Percentiles rank a stretch among this genome's conserved stretches.
Conservation (phyloP, 2,329 filamentous ascomycete genomes). For the Onygena corvina region DNA sequence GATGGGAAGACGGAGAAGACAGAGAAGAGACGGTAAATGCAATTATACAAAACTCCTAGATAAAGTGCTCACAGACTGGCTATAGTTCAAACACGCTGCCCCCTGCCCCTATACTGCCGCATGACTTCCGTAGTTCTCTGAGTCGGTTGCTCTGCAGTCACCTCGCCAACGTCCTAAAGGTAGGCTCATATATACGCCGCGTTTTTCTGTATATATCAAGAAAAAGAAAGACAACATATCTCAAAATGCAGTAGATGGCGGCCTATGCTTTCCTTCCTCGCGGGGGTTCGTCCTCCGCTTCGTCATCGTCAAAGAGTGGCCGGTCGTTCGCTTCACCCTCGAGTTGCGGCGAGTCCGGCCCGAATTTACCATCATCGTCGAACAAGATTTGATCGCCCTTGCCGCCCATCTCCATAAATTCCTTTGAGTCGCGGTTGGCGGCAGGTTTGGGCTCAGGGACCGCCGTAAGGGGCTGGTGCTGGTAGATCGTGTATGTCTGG, state of each 20-base stretch:
- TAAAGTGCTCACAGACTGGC: not conserved
- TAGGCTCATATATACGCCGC: no score
- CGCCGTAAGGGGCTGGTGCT: not conserved
- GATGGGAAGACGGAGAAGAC: not conserved
- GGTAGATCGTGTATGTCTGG: not conserved
- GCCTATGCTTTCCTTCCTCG: constrained; percentile 1
- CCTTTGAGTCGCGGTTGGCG: constrained; percentile 53
- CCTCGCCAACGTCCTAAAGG: no score
- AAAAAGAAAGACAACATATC: not conserved
- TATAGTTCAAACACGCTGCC: not conserved
- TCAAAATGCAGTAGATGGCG: not conserved
- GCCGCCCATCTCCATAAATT: constrained; percentile 76
- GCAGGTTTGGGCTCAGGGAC: constrained; percentile 53
- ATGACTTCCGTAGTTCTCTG: no score
- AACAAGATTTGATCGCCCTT: constrained; percentile 73
- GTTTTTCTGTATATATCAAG: no score
- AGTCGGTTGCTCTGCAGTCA: no score
- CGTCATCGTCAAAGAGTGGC: constrained; percentile 48
- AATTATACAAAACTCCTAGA: not conserved
- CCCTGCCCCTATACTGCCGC: no score
- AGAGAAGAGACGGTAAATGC: not conserved
- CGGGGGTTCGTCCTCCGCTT: not conserved
- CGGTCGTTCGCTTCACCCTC: constrained; percentile 75
- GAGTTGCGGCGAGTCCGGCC: constrained; percentile 65
- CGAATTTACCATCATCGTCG: constrained; percentile 41